Percentiles rank a stretch among this genome's conserved stretches.
Evolutionary conservation across 805 yeast species (phyloP).

Genomic region (Kazachstania bromeliacearum): DNA sequence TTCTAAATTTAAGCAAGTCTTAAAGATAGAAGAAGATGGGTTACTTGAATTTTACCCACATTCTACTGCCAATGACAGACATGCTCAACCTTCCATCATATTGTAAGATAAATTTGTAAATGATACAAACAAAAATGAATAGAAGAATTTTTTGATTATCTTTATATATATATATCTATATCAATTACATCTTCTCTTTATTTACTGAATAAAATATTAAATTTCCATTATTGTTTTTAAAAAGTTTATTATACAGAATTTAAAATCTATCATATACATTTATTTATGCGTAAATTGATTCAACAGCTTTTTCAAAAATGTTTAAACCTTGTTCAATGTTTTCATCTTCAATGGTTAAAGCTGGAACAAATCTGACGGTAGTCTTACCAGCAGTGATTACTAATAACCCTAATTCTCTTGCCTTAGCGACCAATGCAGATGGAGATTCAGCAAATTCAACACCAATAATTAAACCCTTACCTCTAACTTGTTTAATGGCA

Average conservation of each 20-base stretch:
- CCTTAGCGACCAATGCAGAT: constrained; percentile 47
- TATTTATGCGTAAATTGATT: constrained; percentile 19
- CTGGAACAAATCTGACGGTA: constrained; percentile 86
- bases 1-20: constrained; percentile 74
- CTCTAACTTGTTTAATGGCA: constrained; percentile 62
- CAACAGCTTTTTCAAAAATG: constrained; percentile 42
- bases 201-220: too few relatives aligned
- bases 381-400: constrained; percentile 89
- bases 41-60: constrained; percentile 59
- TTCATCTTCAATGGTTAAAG: constrained; percentile 69
- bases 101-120: constrained; percentile 17
- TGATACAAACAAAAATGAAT: too few relatives aligned
- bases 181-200: too few relatives aligned
- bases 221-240: not conserved
- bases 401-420: constrained; percentile 72
- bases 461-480: constrained; percentile 83
- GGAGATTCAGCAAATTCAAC: constrained; percentile 66
- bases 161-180: too few relatives aligned
- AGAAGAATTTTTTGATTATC: too few relatives aligned
- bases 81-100: constrained; percentile 27
- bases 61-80: constrained; percentile 27
- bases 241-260: not conserved
- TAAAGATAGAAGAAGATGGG: constrained; percentile 65
- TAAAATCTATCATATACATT: not conserved
- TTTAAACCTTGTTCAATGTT: constrained; percentile 62